Evolutionary conservation across 768 basidiomycete species (phyloP), one percentile per base, ranked within the genome.

Genomic region (Filobasidium wieringae): DNA sequence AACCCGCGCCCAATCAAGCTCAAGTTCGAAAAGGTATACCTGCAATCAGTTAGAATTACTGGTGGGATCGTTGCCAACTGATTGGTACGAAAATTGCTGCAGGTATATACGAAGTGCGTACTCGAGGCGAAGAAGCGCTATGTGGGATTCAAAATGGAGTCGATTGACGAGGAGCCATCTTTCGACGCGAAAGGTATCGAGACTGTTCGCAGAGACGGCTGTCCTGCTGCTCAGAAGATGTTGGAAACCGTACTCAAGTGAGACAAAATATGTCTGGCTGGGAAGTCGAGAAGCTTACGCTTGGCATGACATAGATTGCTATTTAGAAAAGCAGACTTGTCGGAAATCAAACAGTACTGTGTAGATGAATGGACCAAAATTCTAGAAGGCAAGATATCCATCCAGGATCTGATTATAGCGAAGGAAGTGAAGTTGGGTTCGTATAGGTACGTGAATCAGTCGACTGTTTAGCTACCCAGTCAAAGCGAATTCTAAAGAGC

Each of bases 151-250:
- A 93, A 91, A 69, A 96, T 85, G 62, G 95, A 99, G 73, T 79
- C 76, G 53, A 80, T 84, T 0, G 86, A 90, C 63, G 88, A 95
- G 12, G 71, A 58, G 0, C 88, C 91, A 1, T 77, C 74, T 0
- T 95, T 97, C 65, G 93, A 99, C 64, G 95, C 91, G 6, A 97
- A 99, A 70, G 95, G 95, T 0, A 96, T 99, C 53, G 95, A 99
- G 74, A 96, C 91, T 1, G 87, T 97, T 30, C 80, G 95, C 5
- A 78, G 95, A 58, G 95, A 99, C 67, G 90, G 90, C 9, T 82
- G 95, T 30, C 80, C 82, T 4, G 95, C 91, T 0, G 88, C 90
- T 69, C 81, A 83, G 66, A 96, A 95, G 76, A 91, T 97, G 83
- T 82, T 85, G 1, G 93, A 97, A 72, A 82, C 79, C 5, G 86